Evolutionary conservation across 768 basidiomycete species (phyloP), one percentile per base, ranked within the genome.

Genomic region (Cystofilobasidium macerans): DNA sequence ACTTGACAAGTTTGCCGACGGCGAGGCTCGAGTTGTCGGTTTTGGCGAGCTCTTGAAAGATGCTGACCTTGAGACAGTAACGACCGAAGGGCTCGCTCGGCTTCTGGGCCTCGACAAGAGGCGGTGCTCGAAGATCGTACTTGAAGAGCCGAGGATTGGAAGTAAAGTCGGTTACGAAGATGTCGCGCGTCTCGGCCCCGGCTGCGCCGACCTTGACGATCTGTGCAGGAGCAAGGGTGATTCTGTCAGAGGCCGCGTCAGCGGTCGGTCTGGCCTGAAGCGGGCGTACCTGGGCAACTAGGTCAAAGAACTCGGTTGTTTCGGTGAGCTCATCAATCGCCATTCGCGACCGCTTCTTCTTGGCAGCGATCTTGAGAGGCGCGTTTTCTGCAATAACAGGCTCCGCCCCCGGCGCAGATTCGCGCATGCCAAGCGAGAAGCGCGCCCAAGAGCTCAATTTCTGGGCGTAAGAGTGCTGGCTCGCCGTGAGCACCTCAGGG

Each of bases 161-260:
- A 5, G 51, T 24, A 30, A 54, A 54, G 51, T 54, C 51, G 51
- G 51, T 54, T 16, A 54, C 51, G 18, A 54, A 54, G 26, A 54
- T 5, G 51, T 54, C 51, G 6, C 51, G 51, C n/a, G 28, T 12
- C 6, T 54, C 45, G 45, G 28, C 32, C 1, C 51, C 16, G 28
- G 32, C 2, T 6, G 51, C 28, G 5, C 51, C 51, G 51, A 54
- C 51, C 51, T 30, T 54, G 51, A 54, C 51, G 28, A 54, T 54
- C 51, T 54, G 51, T 20, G 14, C 6, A 32, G 18, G 28, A 30
- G n/a, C 20, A n/a, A 45, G 43, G 20, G 20, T 11, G 9, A 45
- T 14, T 9, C 18, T 5, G 43, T 5, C 11, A 28, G 12, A 20
- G 28, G 48, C 6, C 48, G 16, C 24, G 48, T 51, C 48, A 30